phyloP scores from a whole-genome alignment of 2,329 filamentous ascomycete species.

The Chrysoporthe puriensis region DNA sequence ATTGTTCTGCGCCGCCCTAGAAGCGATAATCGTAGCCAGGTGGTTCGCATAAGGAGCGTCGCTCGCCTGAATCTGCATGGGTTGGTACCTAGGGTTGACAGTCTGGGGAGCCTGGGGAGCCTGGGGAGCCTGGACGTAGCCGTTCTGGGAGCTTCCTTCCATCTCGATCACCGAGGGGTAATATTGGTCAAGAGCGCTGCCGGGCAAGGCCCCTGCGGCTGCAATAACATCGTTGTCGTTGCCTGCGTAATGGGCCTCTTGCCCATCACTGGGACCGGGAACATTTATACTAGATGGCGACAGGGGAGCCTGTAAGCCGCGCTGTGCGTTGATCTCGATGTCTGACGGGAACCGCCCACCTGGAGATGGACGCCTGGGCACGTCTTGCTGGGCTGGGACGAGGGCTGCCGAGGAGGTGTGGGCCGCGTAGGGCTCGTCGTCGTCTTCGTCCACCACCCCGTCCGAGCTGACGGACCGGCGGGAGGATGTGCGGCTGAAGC shows the following conservation, averaged over 20 bases:
- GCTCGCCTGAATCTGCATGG: slow-evolving; percentile 34
- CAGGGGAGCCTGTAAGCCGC: slow-evolving; percentile 78
- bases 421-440: slow-evolving; percentile 65
- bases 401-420: slow-evolving; percentile 56
- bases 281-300: slow-evolving; percentile 85
- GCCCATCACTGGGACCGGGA: slow-evolving; percentile 46
- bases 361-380: slow-evolving; percentile 75
- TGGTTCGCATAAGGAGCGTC: slow-evolving; percentile 20
- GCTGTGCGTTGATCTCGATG: slow-evolving; percentile 76
- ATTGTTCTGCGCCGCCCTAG: slow-evolving; percentile 8
- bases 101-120: not conserved
- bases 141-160: slow-evolving; percentile 25
- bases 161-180: slow-evolving; percentile 30
- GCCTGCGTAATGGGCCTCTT: slow-evolving; percentile 41
- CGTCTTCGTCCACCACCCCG: slow-evolving; percentile 75
- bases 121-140: slow-evolving; percentile 1
- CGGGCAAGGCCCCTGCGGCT: slow-evolving; percentile 59
- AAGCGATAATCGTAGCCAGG: slow-evolving; percentile 13
- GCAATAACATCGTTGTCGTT: slow-evolving; percentile 64
- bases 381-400: slow-evolving; percentile 53
- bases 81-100: slow-evolving; percentile 51
- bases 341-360: slow-evolving; percentile 97
- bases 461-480: slow-evolving; percentile 71
- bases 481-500: slow-evolving; percentile 67
- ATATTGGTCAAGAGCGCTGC: slow-evolving; percentile 45